These are phyloP conservation scores for Elaeis guineensis DNA, from an alignment of 176 grass and related monocot species.

Conservation along the genomic window DNA sequence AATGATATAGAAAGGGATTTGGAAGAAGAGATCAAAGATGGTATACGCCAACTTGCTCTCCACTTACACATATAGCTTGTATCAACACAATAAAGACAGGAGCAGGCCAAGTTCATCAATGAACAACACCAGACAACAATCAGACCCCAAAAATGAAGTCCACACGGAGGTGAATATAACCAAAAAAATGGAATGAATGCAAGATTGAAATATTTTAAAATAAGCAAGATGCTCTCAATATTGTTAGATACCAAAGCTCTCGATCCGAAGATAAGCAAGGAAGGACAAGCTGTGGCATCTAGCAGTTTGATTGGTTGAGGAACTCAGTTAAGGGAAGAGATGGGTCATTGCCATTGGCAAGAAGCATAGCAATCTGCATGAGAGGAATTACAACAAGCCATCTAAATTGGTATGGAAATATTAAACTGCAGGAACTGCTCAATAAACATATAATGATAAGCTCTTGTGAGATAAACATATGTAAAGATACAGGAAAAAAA, in stretches of 20 bases:
- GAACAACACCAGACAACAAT: too few species aligned
- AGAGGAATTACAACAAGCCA: neutral
- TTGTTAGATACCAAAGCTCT: slow-evolving; percentile 6
- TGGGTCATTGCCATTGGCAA: too few species aligned
- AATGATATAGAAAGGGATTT: slow-evolving; percentile 27
- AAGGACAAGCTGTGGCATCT: neutral
- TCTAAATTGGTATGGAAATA: slow-evolving; percentile 3
- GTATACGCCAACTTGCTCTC: slow-evolving; percentile 6
- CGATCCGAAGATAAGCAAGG: slow-evolving; percentile 5
- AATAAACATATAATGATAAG: too few species aligned
- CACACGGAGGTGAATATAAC: slow-evolving; percentile 18
- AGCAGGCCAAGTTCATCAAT: neutral
- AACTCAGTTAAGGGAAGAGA: too few species aligned
- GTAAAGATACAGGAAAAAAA: too few species aligned
- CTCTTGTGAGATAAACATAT: too few species aligned
- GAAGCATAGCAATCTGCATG: neutral
- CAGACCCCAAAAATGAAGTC: neutral
- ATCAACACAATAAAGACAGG: slow-evolving; percentile 15
- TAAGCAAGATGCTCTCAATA: neutral
- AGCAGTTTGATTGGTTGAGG: too few species aligned
- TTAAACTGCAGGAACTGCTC: neutral
- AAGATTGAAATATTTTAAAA: slow-evolving; percentile 24
- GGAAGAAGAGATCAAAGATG: slow-evolving; percentile 33
- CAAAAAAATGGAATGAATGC: slow-evolving; percentile 19
- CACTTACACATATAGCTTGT: slow-evolving; percentile 16